Base-by-base conservation (phyloP, 225 moss, liverwort and hornwort species). In the Physcomitrium patens region DNA sequence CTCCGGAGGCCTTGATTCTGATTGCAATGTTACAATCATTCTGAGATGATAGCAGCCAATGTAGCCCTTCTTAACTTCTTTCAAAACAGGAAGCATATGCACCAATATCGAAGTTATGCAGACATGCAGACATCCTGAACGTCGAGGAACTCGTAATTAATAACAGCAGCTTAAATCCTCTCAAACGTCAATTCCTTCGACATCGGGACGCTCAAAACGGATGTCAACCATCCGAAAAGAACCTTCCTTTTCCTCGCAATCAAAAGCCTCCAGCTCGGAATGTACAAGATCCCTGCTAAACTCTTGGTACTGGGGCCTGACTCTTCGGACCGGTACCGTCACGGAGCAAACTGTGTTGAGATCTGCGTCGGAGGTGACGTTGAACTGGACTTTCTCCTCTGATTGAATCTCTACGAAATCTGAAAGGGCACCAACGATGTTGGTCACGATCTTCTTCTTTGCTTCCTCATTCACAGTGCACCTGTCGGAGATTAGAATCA, bases 351-450 rank as follows among this genome's bases (percentile, higher is more conserved):
- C 87, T 0, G 95, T 95, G 15, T 91, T 89, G 0, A 95, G 77
- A 37, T 91, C 84, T 24, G 81, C 70, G 51, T 95, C 95, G 12
- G 93, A 88, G 60, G 86, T 85, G 54, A 95, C 93, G 17, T 88
- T 83, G 54, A 95, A 80, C 81, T 93, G 93, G 16, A 95, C 93
- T 49, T 87, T 91, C 74, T 90, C 93, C 72, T 91, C 93, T 0
- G 93, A 88, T 60, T 93, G 91, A 19, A 95, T 93, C 79, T 95
- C 95, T n/a, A 95, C 95, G 17, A 95, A 95, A 74, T 91, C 93
- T 17, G 95, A 93, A 15, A 95, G 93, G 44, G 95, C 91, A 23
- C 87, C 95, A 0, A 95, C 95, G 24, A 95, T 91, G 24, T 95
- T 95, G 22, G 86, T 86, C 63, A 95, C 91, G 11, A 95, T 95